Conservation (phyloP, 2,329 filamentous ascomycete species). For the Pseudogymnoascus sp. region DNA sequence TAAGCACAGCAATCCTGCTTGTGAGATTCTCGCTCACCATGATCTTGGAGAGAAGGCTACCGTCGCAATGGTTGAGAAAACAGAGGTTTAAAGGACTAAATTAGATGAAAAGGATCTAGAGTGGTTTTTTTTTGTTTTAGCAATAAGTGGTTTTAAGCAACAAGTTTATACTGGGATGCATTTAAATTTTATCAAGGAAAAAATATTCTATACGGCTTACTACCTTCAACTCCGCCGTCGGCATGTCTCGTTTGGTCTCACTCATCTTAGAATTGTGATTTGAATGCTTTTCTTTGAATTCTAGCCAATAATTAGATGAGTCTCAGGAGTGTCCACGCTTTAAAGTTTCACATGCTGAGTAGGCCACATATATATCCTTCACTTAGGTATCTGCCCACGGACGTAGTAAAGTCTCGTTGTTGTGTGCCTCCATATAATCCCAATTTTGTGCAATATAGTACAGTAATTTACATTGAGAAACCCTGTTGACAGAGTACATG, state of each 20-base stretch:
- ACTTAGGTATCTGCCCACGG: background rate
- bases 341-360: background rate
- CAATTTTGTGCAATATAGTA: background rate
- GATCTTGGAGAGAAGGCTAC: background rate
- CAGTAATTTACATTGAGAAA: background rate
- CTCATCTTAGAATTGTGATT: background rate
- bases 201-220: background rate
- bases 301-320: background rate
- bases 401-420: background rate
- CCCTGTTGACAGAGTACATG: background rate
- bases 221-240: background rate
- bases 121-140: background rate
- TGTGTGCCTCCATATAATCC: background rate
- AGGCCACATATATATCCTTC: background rate
- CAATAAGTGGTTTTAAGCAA: background rate
- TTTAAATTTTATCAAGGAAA: background rate
- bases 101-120: background rate
- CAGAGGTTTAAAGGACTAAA: background rate
- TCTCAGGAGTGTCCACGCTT: background rate
- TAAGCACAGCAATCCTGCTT: background rate
- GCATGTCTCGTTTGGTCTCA: background rate
- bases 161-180: background rate
- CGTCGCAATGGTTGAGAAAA: background rate
- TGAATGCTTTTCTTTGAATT: background rate
- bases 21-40: background rate